Conservation (phyloP, 345 rosid species). For the Euphorbia lathyris region DNA sequence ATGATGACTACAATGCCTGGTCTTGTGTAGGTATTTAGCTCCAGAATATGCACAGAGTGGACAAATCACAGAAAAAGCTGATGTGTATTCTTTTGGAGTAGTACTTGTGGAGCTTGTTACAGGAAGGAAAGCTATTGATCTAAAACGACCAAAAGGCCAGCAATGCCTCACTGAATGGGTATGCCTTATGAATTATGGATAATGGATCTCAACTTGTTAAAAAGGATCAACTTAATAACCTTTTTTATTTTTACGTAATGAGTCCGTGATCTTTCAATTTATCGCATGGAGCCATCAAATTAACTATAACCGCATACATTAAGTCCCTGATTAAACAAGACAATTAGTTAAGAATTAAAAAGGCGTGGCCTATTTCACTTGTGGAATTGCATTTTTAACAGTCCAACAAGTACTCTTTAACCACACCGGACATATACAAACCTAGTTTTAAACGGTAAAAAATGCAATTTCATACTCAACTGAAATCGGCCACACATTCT, state of each 20-base stretch:
- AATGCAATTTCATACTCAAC: no score
- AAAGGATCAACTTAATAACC: not conserved
- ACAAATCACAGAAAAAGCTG: conserved; percentile 95
- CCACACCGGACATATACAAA: no score
- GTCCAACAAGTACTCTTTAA: no score
- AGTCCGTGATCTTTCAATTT: no score
- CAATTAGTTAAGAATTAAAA: no score
- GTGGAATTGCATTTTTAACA: no score
- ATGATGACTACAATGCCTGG: not conserved
- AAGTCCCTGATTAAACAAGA: no score
- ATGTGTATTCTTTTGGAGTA: conserved; percentile 94
- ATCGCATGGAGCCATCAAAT: no score
- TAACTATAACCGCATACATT: no score
- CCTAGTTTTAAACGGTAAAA: no score
- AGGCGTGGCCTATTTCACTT: no score
- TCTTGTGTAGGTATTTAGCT: conserved; percentile 70
- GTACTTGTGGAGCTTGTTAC: conserved; percentile 93
- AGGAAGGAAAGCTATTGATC: conserved; percentile 91
- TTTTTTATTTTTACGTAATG: not conserved
- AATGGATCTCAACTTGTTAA: not conserved
- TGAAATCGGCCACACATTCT: no score
- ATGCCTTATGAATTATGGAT: conserved; percentile 17
- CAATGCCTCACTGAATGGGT: conserved; percentile 99
- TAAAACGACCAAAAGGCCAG: conserved; percentile 88
- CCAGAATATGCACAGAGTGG: conserved; percentile 99